These are phyloP conservation scores for Alternaria sp. DNA, from an alignment of 2,329 filamentous ascomycete species.

Conservation along the genomic window DNA sequence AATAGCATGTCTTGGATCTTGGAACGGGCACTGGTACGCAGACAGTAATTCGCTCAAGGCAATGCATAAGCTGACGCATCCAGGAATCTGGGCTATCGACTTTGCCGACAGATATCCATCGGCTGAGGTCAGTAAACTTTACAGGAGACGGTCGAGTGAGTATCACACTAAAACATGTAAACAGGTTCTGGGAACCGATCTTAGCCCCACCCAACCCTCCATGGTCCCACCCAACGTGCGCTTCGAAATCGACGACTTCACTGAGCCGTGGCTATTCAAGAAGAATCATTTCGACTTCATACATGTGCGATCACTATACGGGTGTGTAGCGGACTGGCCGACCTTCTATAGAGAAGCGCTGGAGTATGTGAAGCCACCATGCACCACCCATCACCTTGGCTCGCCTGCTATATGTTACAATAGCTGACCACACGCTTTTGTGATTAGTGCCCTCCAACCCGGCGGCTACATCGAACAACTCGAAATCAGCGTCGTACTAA, in stretches of 20 bases:
- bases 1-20: slow-evolving; percentile 50
- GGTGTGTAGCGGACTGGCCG: slow-evolving; percentile 34
- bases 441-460: slow-evolving; percentile 31
- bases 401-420: too few relatives aligned
- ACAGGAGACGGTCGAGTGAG: too few relatives aligned
- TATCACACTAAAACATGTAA: not conserved
- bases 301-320: slow-evolving; percentile 28
- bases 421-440: too few relatives aligned
- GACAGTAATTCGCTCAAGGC: too few relatives aligned
- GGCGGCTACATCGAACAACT: slow-evolving; percentile 40
- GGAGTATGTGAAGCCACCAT: slow-evolving; percentile 22
- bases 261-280: slow-evolving; percentile 41
- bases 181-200: slow-evolving; percentile 47
- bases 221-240: slow-evolving; percentile 43
- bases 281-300: slow-evolving; percentile 35
- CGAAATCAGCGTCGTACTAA: slow-evolving; percentile 33
- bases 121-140: slow-evolving; percentile 25
- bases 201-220: slow-evolving; percentile 52
- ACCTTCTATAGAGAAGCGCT: slow-evolving; percentile 30
- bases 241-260: slow-evolving; percentile 47
- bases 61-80: too few relatives aligned
- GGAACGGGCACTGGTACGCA: slow-evolving; percentile 49
- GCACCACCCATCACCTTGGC: too few relatives aligned
- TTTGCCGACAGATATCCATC: slow-evolving; percentile 52
- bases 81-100: slow-evolving; percentile 23